Conservation (phyloP, 2,329 filamentous ascomycete genomes). For the Nemania serpens region DNA sequence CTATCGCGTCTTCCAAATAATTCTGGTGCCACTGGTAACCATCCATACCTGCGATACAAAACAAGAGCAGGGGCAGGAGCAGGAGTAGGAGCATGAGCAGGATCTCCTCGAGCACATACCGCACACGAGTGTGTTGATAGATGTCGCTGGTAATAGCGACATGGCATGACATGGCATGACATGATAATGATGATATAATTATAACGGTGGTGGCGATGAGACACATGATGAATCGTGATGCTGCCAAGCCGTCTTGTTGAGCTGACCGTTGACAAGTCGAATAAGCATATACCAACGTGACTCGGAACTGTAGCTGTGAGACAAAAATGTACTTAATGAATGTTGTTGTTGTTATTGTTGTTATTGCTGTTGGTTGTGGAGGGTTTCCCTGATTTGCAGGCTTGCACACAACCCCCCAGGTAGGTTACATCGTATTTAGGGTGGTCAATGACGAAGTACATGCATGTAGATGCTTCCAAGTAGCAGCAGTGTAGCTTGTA, state of each 20-base stretch:
- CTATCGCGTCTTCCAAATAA: conserved; percentile 22
- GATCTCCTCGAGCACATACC: not conserved
- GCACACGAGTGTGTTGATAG: not conserved
- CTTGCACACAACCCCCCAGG: too few relatives aligned
- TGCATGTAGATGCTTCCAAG: not conserved
- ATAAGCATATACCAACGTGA: not conserved
- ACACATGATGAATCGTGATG: not conserved
- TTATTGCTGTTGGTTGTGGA: too few relatives aligned
- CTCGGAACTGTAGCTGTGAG: too few relatives aligned
- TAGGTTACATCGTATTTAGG: too few relatives aligned
- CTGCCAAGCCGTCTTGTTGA: conserved; percentile 7
- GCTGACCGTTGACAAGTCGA: conserved; percentile 8
- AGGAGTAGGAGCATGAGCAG: conserved; percentile 17
- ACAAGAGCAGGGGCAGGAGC: too few relatives aligned
- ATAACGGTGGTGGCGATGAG: conserved; percentile 5
- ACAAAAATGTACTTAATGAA: too few relatives aligned
- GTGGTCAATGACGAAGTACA: not conserved
- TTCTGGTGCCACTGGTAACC: not conserved
- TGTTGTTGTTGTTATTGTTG: too few relatives aligned
- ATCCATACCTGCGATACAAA: too few relatives aligned
- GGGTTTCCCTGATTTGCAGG: too few relatives aligned
- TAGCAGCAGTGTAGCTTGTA: not conserved
- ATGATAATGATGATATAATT: not conserved
- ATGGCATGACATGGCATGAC: conserved; percentile 5
- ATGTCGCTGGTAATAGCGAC: not conserved